Percentiles rank a stretch among this genome's conserved stretches.
These are phyloP conservation scores for Oxytropis ochrocephala DNA, from an alignment of 306 rosid species.

Conservation along the genomic window DNA sequence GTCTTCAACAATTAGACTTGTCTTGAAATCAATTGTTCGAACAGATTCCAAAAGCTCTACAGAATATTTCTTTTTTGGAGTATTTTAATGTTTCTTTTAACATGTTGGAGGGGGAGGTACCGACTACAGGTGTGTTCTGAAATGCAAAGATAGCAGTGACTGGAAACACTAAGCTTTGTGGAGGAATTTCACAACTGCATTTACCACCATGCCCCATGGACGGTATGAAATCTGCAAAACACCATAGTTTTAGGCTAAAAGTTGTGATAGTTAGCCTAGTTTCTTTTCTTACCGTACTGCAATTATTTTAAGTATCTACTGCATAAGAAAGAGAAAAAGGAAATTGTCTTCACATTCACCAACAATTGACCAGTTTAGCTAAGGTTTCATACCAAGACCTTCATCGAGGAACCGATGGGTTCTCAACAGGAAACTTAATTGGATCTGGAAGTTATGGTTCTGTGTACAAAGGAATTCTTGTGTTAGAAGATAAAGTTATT, in stretches of 20 bases:
- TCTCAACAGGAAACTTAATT: neutral
- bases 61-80: neutral
- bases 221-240: neutral
- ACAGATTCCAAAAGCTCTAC: constrained; percentile 14
- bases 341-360: neutral
- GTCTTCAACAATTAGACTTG: constrained; percentile 17
- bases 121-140: neutral
- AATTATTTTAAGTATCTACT: neutral
- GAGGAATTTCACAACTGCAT: neutral
- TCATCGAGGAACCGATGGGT: neutral
- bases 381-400: neutral
- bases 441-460: neutral
- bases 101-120: constrained; percentile 27
- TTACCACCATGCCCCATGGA: neutral
- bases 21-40: constrained; percentile 28
- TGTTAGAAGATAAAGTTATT: neutral
- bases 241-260: neutral
- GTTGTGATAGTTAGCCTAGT: neutral
- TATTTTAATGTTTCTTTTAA: constrained; percentile 23
- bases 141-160: neutral
- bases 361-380: neutral
- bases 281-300: neutral
- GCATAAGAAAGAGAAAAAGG: neutral
- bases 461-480: neutral
- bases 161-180: neutral